A percentile compares a stretch with the other conserved stretches of the same genome.
Conservation (phyloP, 805 yeast genomes). For the Candida wancherniae region DNA sequence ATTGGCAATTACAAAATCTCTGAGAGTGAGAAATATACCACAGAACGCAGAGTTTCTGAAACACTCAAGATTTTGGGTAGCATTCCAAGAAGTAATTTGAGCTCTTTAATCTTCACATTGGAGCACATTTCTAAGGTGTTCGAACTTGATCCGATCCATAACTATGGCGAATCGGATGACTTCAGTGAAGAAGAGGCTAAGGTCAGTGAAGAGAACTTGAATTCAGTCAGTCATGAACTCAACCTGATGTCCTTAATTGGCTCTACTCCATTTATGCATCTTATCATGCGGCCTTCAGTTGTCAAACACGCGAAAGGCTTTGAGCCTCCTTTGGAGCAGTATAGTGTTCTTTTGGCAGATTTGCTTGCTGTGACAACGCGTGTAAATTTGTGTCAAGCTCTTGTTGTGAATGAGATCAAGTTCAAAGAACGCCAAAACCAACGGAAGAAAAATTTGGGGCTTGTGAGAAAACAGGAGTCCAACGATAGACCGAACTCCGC, state of each 20-base stretch:
- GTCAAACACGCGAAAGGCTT: constrained; percentile 33
- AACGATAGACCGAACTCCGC: constrained; percentile 3
- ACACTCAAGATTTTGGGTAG: constrained; percentile 24
- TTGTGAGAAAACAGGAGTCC: constrained; percentile 15
- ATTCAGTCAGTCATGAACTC: constrained; percentile 14
- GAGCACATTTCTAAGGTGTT: constrained; percentile 31
- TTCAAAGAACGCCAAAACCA: constrained; percentile 24
- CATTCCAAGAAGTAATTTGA: constrained; percentile 37
- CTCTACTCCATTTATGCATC: constrained; percentile 36
- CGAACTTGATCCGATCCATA: constrained; percentile 18
- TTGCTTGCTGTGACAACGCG: constrained; percentile 25
- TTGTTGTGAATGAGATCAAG: constrained; percentile 9
- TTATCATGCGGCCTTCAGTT: constrained; percentile 37
- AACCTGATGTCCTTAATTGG: constrained; percentile 36
- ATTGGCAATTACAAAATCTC: constrained; percentile 16
- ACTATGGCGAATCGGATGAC: constrained; percentile 27
- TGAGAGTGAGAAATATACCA: constrained; percentile 7
- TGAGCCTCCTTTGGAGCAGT: constrained; percentile 33
- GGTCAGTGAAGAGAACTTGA: constrained; percentile 1
- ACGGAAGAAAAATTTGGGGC: constrained; percentile 24
- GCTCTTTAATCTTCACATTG: constrained; percentile 31
- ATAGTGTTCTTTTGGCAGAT: constrained; percentile 23
- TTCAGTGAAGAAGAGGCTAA: constrained; percentile 8
- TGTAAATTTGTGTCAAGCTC: constrained; percentile 4
- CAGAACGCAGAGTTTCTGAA: constrained; percentile 10